Base-by-base conservation (phyloP, 495 filamentous ascomycete species). In the Hyphodiscus hymeniophilus region DNA sequence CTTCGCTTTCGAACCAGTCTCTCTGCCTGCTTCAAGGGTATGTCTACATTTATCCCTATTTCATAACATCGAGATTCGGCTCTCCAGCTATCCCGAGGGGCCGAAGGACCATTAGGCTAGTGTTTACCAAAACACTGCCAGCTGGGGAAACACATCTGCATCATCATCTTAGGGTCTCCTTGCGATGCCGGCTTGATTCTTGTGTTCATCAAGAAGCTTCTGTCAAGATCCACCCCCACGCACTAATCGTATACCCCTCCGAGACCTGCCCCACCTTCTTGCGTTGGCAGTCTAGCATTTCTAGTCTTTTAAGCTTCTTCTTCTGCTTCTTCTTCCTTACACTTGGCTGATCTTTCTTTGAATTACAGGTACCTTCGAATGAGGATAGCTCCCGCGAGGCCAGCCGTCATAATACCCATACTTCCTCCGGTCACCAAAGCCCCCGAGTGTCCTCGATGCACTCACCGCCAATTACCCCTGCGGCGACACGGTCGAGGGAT, bases 381-480 rank as follows among this genome's bases (percentile, higher is more conserved):
- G 65, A 66, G 46, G 57, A 65, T 13, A 61, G 57, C 44, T 63
- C 51, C 2, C 39, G 43, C 24, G 53, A 61, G 35, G 15, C 59
- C 13, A 59, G 52, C 38, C 55, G 56, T 24, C 47, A 54, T 18
- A 54, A 59, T 36, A 61, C 59, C 21, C 46, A 51, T 15, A 54
- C 31, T 17, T 56, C 56, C 2, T 60, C 58, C 23, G 55, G 55
- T 28, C 48, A 38, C 22, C 54, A 47, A 26, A 60, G 58, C 34
- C 58, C 58, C 42, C 56, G 53, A 41, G 39, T 54, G 20, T 72
- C 81, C 40, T 73, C 81, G 38, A 81, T 90, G 71, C 82, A 91
- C 54, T 92, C 89, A 12, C 92, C 92, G 50, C 89, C 88, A 18
- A 76, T 97, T 12, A 95, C 91, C 3, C 91, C 92, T 24, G 81